A percentile compares a stretch with the other conserved stretches of the same genome.
These are phyloP conservation scores for Auricularia cornea DNA, from an alignment of 768 basidiomycete genomes.

Conservation along the genomic window DNA sequence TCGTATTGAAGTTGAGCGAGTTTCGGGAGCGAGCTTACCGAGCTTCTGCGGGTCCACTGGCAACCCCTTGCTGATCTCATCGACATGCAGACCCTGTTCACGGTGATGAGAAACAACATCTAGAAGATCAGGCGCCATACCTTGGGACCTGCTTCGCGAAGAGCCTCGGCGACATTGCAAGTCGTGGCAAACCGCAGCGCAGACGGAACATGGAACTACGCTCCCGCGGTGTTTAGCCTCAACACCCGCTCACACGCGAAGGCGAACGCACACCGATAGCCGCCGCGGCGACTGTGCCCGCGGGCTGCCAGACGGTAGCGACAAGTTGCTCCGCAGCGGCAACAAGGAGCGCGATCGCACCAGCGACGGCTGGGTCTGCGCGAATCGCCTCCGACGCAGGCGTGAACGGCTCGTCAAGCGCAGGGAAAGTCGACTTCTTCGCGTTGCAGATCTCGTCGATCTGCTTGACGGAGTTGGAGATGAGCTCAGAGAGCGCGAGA, in stretches of 20 bases:
- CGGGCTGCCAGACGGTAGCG: background rate
- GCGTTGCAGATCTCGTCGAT: background rate
- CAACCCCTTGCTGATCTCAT: too few species aligned
- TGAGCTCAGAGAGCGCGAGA: background rate
- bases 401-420: background rate
- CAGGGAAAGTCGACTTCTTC: background rate
- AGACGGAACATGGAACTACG: background rate
- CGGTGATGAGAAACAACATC: too few species aligned
- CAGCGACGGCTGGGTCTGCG: background rate
- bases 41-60: too few species aligned
- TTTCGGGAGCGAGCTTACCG: too few species aligned
- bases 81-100: too few species aligned
- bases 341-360: background rate
- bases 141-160: background rate
- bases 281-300: background rate
- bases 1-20: too few species aligned
- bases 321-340: background rate
- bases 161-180: background rate
- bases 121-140: background rate
- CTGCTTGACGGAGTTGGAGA: background rate
- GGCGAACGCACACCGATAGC: background rate
- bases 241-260: background rate
- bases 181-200: background rate
- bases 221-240: background rate
- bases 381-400: background rate